These are phyloP conservation scores for Monosporozyma aquatica DNA, from an alignment of 805 yeast species.

Conservation along the genomic window DNA sequence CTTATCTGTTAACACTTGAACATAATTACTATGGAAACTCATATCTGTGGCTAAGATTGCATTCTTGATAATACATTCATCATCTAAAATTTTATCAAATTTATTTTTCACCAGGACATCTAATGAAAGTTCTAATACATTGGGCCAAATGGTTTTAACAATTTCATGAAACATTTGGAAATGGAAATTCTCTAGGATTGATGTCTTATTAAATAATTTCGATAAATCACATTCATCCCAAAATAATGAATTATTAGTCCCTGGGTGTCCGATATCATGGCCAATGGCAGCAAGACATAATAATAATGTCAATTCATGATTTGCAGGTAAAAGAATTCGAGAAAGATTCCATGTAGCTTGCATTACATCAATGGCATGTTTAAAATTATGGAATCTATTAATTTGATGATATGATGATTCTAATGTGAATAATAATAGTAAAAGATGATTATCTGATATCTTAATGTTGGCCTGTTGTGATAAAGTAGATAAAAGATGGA, in stretches of 20 bases:
- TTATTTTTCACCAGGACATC: constrained; percentile 1
- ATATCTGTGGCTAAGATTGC: constrained; percentile 80
- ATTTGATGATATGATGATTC: constrained; percentile 75
- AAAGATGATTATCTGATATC: constrained; percentile 38
- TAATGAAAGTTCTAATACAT: constrained; percentile 13
- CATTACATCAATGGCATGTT: constrained; percentile 91
- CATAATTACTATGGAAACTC: constrained; percentile 76
- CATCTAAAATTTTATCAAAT: constrained; percentile 7
- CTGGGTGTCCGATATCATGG: constrained; percentile 96
- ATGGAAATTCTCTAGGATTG: constrained; percentile 80
- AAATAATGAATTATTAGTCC: constrained; percentile 75
- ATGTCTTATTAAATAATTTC: constrained; percentile 47
- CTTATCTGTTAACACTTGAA: constrained; percentile 36
- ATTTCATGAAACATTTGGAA: constrained; percentile 50
- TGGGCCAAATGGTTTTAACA: constrained; percentile 45
- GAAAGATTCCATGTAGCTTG: constrained; percentile 74
- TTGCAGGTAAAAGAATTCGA: constrained; percentile 10
- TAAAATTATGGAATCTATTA: constrained; percentile 88
- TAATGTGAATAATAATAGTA: constrained; percentile 53
- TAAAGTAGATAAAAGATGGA: constrained; percentile 16
- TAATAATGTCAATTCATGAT: constrained; percentile 43
- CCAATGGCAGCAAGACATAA: constrained; percentile 78
- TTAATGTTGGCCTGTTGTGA: constrained; percentile 11
- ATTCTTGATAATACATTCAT: constrained; percentile 14
- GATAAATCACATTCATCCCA: constrained; percentile 55